phyloP scores from a whole-genome alignment of 257 asterid genomes.

The Ligustrum vulgare region DNA sequence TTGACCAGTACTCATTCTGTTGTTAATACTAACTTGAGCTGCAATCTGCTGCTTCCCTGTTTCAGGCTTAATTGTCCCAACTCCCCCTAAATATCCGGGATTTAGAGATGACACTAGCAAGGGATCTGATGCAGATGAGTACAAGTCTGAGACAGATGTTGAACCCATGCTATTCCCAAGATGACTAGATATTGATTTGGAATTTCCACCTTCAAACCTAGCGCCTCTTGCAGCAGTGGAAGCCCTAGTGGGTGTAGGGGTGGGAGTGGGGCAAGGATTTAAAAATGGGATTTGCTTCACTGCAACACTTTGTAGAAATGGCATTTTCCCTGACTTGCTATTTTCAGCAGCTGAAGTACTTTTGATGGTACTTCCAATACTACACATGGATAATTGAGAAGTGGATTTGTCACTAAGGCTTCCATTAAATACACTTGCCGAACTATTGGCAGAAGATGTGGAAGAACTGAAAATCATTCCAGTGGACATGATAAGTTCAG shows the following conservation, averaged over 20 bases:
- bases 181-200: constrained; percentile 33
- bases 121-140: constrained; percentile 53
- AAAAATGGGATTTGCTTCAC: constrained; percentile 22
- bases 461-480: constrained; percentile 29
- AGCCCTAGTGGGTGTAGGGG: constrained; percentile 43
- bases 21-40: constrained; percentile 30
- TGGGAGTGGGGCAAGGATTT: constrained; percentile 50
- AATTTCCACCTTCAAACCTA: constrained; percentile 27
- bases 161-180: constrained; percentile 29
- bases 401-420: constrained; percentile 25
- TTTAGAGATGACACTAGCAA: constrained; percentile 48
- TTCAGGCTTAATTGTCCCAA: constrained; percentile 50
- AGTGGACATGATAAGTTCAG: constrained; percentile 16
- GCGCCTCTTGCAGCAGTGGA: constrained; percentile 23
- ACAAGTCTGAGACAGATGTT: constrained; percentile 41
- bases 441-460: constrained; percentile 21
- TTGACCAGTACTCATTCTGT: constrained; percentile 28
- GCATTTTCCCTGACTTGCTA: constrained; percentile 23
- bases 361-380: constrained; percentile 11
- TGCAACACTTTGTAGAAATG: constrained; percentile 26
- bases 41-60: constrained; percentile 33
- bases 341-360: constrained; percentile 17
- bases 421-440: constrained; percentile 19
- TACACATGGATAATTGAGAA: constrained; percentile 21
- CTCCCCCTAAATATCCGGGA: constrained; percentile 32